Percentiles rank a stretch among this genome's conserved stretches.
phyloP scores from a whole-genome alignment of 352 stramenopile genomes.

The Globisporangium nagaii region DNA sequence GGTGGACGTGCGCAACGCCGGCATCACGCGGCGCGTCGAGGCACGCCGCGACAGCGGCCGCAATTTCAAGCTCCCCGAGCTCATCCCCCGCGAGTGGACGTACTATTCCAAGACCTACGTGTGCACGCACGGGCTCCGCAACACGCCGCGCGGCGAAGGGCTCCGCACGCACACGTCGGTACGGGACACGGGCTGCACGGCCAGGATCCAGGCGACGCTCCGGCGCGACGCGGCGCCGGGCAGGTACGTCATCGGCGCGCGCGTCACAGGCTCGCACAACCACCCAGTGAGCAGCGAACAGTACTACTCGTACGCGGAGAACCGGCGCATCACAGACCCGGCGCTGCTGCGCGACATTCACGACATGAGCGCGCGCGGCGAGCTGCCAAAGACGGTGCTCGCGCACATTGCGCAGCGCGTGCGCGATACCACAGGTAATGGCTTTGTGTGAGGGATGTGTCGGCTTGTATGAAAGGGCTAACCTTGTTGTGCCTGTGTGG shows the following conservation, averaged over 20 bases:
- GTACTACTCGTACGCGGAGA: conserved; percentile 7
- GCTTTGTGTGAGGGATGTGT: too few relatives aligned
- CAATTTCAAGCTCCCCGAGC: conserved; percentile 5
- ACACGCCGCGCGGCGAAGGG: conserved; percentile 49
- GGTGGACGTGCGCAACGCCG: conserved; percentile 42
- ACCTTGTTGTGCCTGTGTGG: too few relatives aligned
- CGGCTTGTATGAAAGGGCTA: too few relatives aligned
- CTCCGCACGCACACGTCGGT: conserved; percentile 61
- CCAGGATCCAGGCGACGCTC: conserved; percentile 2
- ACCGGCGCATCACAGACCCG: conserved; percentile 2
- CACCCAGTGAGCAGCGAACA: not conserved
- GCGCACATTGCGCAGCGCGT: not conserved
- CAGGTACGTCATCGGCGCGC: not conserved
- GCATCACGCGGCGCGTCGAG: conserved; percentile 38
- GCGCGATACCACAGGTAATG: conserved; percentile 2
- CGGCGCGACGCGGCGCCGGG: not conserved
- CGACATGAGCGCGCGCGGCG: conserved; percentile 3
- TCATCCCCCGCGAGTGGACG: conserved; percentile 42
- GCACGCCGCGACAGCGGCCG: conserved; percentile 9
- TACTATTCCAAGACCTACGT: conserved; percentile 80
- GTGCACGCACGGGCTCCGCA: conserved; percentile 68
- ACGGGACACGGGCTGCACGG: conserved; percentile 27
- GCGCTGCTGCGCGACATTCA: not conserved
- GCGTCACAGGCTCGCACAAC: conserved; percentile 1
- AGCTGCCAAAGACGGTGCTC: conserved; percentile 4